Evolutionary conservation across 1,139 yeast species (phyloP), one percentile per base, ranked within the genome.

Genomic region (Arxiozyma heterogenica): DNA sequence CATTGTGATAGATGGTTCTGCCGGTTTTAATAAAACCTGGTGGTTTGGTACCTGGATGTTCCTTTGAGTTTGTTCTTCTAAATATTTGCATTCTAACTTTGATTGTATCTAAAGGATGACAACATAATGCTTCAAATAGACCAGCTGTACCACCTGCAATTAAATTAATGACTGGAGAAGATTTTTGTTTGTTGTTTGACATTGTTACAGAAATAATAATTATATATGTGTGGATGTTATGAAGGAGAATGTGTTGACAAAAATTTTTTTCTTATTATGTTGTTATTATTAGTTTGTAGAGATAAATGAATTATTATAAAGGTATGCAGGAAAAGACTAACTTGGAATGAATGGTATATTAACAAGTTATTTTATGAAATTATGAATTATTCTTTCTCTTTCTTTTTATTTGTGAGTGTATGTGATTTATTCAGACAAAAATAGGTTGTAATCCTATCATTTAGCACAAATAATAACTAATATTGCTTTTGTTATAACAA

Each of bases 81-180:
- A 85, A 83, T 64, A 91, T 80, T 73, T 91, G 98, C 98, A 91
- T 91, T 69, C 98, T 82, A 59, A 93, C 98, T 73, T 93, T 93
- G 70, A 93, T 88, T 51, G 98, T 93, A 66, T 85, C 93, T 66
- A 91, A 79, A 17, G 98, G 98, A 71, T 93, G 98, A 72, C 98
- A 93, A 70, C 94, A 84, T 61, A 93, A 78, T 22, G 98, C 98
- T 75, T 93, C 98, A 69, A 90, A 88, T 58, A 91, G 78, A 58
- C 98, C 98, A 21, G 98, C 98, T 17, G 94, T 84, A 66, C 98
- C 98, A 62, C 98, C 98, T 49, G 98, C 95, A 54, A 90, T 77
- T 65, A 91, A 79, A 70, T 90, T 96, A 57, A 87, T 80, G 44
- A 85, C 82, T 49, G 84, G 78, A 61, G 65, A 61, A 23, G 73